Evolutionary conservation across 2,329 filamentous ascomycete species (phyloP).

Genomic region (Sphaerostilbella broomeana): DNA sequence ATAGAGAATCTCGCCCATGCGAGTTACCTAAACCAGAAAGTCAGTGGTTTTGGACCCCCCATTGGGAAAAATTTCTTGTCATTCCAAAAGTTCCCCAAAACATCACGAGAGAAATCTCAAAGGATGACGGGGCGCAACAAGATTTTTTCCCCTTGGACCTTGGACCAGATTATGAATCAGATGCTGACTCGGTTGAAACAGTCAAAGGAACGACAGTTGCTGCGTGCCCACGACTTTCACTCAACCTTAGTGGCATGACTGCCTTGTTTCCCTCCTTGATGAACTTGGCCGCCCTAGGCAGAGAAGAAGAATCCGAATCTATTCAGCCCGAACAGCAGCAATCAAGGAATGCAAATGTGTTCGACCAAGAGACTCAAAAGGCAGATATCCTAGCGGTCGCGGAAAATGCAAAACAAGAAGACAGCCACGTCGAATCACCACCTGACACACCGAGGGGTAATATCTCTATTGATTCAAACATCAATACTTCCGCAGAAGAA

Average conservation of each 20-base stretch:
- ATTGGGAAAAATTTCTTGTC: slow-evolving; percentile 32
- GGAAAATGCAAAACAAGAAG: not conserved
- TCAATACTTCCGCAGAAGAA: no score
- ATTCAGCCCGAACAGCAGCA: no score
- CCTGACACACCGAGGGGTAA: no score
- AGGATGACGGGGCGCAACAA: not conserved
- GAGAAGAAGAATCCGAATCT: not conserved
- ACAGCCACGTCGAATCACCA: no score
- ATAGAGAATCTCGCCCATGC: slow-evolving; percentile 21
- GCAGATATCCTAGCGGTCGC: not conserved
- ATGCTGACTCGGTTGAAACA: slow-evolving; percentile 19
- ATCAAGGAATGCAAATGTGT: not conserved
- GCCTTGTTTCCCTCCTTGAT: slow-evolving; percentile 22
- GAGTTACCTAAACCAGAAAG: slow-evolving; percentile 25
- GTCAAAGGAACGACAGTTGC: slow-evolving; percentile 9
- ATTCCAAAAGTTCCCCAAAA: slow-evolving; percentile 26
- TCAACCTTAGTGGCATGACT: slow-evolving; percentile 24
- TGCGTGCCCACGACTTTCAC: slow-evolving; percentile 25
- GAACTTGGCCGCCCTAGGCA: slow-evolving; percentile 14
- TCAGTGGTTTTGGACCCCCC: slow-evolving; percentile 29
- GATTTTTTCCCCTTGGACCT: not conserved
- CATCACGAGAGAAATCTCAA: slow-evolving; percentile 17
- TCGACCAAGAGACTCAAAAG: not conserved
- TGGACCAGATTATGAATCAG: slow-evolving; percentile 12
- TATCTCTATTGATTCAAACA: no score